Base-by-base conservation (phyloP, 1,139 yeast genomes). In the Yamadazyma friedrichii region DNA sequence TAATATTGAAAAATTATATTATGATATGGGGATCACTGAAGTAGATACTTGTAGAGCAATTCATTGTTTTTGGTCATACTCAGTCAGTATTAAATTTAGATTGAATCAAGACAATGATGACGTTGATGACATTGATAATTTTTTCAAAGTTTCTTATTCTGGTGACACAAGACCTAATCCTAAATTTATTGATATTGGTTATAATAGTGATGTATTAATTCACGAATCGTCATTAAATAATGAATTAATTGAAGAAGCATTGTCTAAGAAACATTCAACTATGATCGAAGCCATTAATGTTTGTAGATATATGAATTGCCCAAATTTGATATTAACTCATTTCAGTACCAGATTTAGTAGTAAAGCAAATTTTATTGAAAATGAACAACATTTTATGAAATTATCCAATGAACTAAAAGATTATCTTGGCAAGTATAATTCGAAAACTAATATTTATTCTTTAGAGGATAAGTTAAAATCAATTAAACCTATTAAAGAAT, bases 141-240 rank as follows among this genome's bases (percentile, higher is more conserved):
- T 60, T 0, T 88, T 89, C 65, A 84, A 78, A 50, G 70, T 91
- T 1, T 84, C 97, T 0, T 94, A 88, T 58, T 88, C 97, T 1
- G 98, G 98, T 9, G 99, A 93, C 56, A 88, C 98, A 0, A 77
- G 98, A 53, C 98, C 98, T 1, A 84, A 82, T 48, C 58, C 69
- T 4, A 64, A 59, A 37, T 72, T 72, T 50, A 86, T 84, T 48
- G 72, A 68, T 5, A 76, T 86, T 39, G 98, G 96, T 0, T 48
- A 59, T 25, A 62, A 69, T n/a, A 79, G 89, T 35, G 95, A 89
- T 55, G 62, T 94, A 40, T 69, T 93, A 45, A 82, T 93, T 37
- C 99, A 93, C 58, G 99, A 93, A 59, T 91, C 97, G 0, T 88
- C 98, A 0, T 76, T 91, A 47, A 97, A 88, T 44, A 87, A 88